Base-by-base conservation (phyloP, 441 rosid species). In the Syzygium syzygioides region DNA sequence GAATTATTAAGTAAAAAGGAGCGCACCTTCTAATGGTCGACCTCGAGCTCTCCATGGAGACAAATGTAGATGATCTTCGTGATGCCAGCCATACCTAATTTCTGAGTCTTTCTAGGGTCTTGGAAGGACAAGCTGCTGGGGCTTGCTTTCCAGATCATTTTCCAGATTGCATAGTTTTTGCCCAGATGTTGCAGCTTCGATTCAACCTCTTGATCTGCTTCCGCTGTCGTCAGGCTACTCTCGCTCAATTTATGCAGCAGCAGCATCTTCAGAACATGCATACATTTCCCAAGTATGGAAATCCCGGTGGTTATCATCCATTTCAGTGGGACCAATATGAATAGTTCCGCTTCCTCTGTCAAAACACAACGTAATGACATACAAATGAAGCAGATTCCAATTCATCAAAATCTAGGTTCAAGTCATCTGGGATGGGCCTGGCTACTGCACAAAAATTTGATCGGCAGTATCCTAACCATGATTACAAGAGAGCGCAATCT, bases 231-330 rank as follows among this genome's bases (percentile, higher is more conserved):
- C 37, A 37, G 37, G 37, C 37, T 37, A 37, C 37, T 37, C 37
- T 37, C 4, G 37, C 98, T 88, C 95, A 91, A 87, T 95, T 92
- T 90, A 90, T 94, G 92, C 95, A 94, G 76, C 96, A 92, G 87
- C 98, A 95, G 71, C 97, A 94, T 90, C 85, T 94, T 91, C 97
- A 95, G 89, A 95, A 93, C 88, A 93, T 96, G 88, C 96, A 93
- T 86, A 91, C 93, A 53, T 92, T 94, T 92, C 91, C 96, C 53
- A 92, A 93, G 94, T 93, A 95, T 88, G 96, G 94, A 71, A 93
- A 90, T 85, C 91, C 91, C 85, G 88, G 94, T 85, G 91, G 90
- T 92, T 93, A 92, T 93, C 96, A 93, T 88, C 91, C 94, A 54
- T n/a, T 95, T 93, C 91, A 91, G 97, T 86, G 96, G 95, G 85